Evolutionary conservation across 1,139 yeast species (phyloP), one percentile per base, ranked within the genome.

Genomic region (Blastobotrys malaysiensis): DNA sequence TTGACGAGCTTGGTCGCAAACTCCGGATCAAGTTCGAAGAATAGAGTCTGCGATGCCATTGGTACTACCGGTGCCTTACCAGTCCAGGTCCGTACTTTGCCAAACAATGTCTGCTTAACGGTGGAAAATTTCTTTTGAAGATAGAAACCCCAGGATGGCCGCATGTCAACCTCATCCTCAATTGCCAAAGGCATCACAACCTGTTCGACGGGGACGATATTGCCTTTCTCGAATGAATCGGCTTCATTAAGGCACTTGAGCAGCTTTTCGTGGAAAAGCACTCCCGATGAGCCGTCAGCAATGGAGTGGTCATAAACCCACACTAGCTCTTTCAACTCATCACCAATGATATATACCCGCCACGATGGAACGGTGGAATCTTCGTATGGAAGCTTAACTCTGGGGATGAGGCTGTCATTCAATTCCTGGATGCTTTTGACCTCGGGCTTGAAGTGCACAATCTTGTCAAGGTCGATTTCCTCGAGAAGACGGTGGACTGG

Each of bases 281-380:
- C 55, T 2, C 65, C 65, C 9, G 61, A 57, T 39, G 52, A 59
- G 46, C 65, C 65, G 45, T 62, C 65, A 47, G 56, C 59, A 13
- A 51, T 50, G 6, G 57, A 43, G 50, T 61, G 65, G 46, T 61
- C 61, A 45, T 57, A 61, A 13, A 52, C 62, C 58, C 59, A 62
- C 26, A 60, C 57, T 3, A 57, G 54, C 22, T 50, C 54, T 9
- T 31, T 39, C 19, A 46, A 50, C 5, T 53, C 53, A 20, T 43
- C 48, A 2, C 55, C 57, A 18, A 59, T 43, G 14, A 62, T 57
- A 27, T 56, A 54, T 9, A 59, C 51, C 5, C 65, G 51, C 65
- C 64, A 62, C 11, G 53, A 52, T 2, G 65, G 65, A 39, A 51
- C 27, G 20, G 24, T 9, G 20, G 24, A 49, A 39, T 56, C 58